A percentile compares a stretch with the other conserved stretches of the same genome.
Evolutionary conservation across 1,139 yeast genomes (phyloP).

Genomic region (Wickerhamomyces sp.): DNA sequence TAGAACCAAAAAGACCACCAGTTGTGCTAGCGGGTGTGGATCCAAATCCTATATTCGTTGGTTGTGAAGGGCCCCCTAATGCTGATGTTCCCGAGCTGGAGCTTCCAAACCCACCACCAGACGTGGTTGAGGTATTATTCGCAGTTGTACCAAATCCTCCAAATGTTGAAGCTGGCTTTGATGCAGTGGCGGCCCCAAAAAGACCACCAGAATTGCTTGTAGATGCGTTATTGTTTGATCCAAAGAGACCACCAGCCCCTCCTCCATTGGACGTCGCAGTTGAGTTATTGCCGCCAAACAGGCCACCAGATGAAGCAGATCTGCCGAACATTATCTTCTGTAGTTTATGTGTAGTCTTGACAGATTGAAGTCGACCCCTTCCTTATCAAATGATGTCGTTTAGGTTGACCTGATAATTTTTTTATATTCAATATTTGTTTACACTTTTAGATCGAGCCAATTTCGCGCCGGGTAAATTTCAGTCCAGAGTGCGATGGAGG

Average conservation of each 20-base stretch:
- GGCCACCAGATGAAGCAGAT: slow-evolving; percentile 26
- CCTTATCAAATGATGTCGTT: neutral
- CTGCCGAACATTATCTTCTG: slow-evolving; percentile 20
- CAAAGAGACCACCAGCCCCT: slow-evolving; percentile 22
- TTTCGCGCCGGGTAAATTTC: neutral
- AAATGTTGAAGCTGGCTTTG: slow-evolving; percentile 1
- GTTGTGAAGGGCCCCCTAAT: neutral
- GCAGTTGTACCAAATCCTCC: slow-evolving; percentile 24
- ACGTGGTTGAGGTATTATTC: slow-evolving; percentile 3
- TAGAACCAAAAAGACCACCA: slow-evolving; percentile 23
- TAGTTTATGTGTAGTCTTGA: neutral
- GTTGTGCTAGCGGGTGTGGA: slow-evolving; percentile 14
- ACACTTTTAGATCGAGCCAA: neutral
- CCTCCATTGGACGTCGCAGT: slow-evolving; percentile 3
- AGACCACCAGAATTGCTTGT: slow-evolving; percentile 26
- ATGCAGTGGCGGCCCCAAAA: slow-evolving; percentile 27
- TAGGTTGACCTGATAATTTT: neutral
- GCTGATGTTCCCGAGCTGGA: neutral
- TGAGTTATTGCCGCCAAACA: slow-evolving; percentile 14
- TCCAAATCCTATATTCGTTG: slow-evolving; percentile 3
- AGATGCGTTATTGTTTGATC: slow-evolving; percentile 4
- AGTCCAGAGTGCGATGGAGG: neutral
- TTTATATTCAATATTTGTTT: neutral
- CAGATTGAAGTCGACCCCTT: too few relatives aligned
- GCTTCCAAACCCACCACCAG: slow-evolving; percentile 3